Base-by-base conservation (phyloP, 2,329 filamentous ascomycete species). In the Fusarium sp. region DNA sequence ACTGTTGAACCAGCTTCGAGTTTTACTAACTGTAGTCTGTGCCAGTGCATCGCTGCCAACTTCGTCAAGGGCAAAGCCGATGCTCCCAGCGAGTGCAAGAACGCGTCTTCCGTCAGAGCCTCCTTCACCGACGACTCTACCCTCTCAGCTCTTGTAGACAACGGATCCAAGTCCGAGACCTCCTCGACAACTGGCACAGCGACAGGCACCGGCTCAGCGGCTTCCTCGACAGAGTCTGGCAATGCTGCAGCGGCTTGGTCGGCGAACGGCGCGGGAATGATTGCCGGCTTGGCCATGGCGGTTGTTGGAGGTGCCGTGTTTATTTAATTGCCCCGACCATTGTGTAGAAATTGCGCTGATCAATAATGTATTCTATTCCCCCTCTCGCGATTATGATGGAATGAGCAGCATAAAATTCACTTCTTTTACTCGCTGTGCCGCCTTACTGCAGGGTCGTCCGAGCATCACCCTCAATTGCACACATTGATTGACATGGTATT, bases 41-140 rank as follows among this genome's bases (percentile, higher is more conserved):
- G 22, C 20, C 51, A 88, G 86, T 88, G 86, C 71, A 77, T 85
- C 41, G 80, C 81, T 33, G 84, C 87, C 67, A 84, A 84, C 66
- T 89, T 89, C 68, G 84, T 89, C 65, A 71, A 74, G n/a, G 80
- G 80, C 61, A 67, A 75, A n/a, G 74, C 71, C 37, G 68, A 75
- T 19, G 60, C 75, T 13, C 75, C 77, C 24, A 72, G 65, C 52
- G 63, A 73, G 5, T 82, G 80, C 75, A 76, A 67, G 24, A 82
- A 82, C 73, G 73, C 76, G 17, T 78, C 76, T 24, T 75, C 76
- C 10, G 62, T 79, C 51, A 75, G 70, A 32, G 75, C 63, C 28
- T 76, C 64, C 56, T 77, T 79, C 63, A 67, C 58, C 71, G 63
- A 66, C 65, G 79, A 82, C 64, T 24, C 69, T 20, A 68, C 74